A percentile compares a stretch with the other conserved stretches of the same genome.
These are phyloP conservation scores for Fomitiporia mediterranea DNA, from an alignment of 1,284 basidiomycete genomes.

Conservation along the genomic window DNA sequence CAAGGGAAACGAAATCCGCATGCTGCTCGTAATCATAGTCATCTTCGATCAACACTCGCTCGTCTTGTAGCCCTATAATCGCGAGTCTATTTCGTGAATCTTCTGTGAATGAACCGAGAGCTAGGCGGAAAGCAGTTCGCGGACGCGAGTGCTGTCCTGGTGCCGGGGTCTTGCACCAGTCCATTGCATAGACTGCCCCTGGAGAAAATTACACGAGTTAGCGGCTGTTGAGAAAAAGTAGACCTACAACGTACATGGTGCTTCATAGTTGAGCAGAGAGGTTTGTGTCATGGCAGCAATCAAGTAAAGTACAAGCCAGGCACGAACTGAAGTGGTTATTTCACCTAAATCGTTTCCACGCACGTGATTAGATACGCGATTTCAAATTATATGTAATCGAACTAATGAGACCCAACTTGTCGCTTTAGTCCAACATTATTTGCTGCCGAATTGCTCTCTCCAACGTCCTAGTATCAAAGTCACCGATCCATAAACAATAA, in stretches of 20 bases:
- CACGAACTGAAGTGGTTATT: too few species aligned
- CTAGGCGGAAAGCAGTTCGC: conserved; percentile 75
- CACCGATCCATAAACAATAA: too few species aligned
- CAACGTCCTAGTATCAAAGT: too few species aligned
- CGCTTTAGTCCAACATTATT: too few species aligned
- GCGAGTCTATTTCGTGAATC: conserved; percentile 79
- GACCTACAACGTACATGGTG: conserved; percentile 24
- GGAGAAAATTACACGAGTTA: not conserved
- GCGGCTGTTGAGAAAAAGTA: not conserved
- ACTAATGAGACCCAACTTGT: too few species aligned
- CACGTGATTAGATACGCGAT: too few species aligned
- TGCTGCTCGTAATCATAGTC: conserved; percentile 59
- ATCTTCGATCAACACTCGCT: conserved; percentile 77
- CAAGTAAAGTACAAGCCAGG: too few species aligned
- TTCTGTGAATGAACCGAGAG: conserved; percentile 74
- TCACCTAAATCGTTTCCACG: too few species aligned
- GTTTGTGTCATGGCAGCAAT: conserved; percentile 22
- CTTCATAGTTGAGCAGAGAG: conserved; percentile 27
- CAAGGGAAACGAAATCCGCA: conserved; percentile 76
- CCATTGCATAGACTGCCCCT: conserved; percentile 81
- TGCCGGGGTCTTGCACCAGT: conserved; percentile 79
- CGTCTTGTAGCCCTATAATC: conserved; percentile 77
- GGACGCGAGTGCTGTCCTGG: conserved; percentile 67
- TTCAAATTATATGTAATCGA: too few species aligned
- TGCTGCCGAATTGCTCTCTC: too few species aligned